A percentile compares a stretch with the other conserved stretches of the same genome.
Evolutionary conservation across 108 stramenopile genomes (phyloP).

Genomic region (Conticribra weissflogii): DNA sequence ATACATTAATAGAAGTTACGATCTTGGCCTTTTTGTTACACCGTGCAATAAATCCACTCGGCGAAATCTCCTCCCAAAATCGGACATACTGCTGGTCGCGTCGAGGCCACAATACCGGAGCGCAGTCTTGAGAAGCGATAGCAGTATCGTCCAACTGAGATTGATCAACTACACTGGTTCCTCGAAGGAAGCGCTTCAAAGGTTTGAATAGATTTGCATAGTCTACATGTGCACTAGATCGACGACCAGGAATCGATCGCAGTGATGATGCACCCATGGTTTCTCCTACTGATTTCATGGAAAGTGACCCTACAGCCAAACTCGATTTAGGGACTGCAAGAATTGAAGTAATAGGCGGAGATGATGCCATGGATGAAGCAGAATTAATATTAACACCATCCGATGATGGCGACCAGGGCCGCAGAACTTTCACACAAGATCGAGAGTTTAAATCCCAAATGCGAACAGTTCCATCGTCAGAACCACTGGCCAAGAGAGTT

Average conservation of each 20-base stretch:
- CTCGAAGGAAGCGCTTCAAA: constrained; percentile 37
- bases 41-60: background rate
- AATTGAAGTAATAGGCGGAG: constrained; percentile 68
- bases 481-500: constrained; percentile 66
- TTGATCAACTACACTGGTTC: constrained; percentile 27
- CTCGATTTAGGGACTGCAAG: constrained; percentile 48
- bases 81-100: constrained; percentile 7
- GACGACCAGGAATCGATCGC: constrained; percentile 10
- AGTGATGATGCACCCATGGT: background rate
- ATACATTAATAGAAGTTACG: too few species aligned
- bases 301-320: constrained; percentile 16
- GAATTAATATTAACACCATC: constrained; percentile 18
- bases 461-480: constrained; percentile 71
- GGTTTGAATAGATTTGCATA: constrained; percentile 33
- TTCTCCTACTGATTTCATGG: background rate
- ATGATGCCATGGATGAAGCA: constrained; percentile 6
- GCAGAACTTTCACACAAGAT: constrained; percentile 64
- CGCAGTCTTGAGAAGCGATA: constrained; percentile 4
- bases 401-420: constrained; percentile 65
- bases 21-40: constrained; percentile 16
- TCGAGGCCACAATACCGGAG: constrained; percentile 32
- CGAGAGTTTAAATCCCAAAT: constrained; percentile 82
- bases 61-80: constrained; percentile 12
- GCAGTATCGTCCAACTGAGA: background rate
- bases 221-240: constrained; percentile 2